phyloP scores from a whole-genome alignment of 1,284 basidiomycete genomes.

The Jaminaea rosea region DNA sequence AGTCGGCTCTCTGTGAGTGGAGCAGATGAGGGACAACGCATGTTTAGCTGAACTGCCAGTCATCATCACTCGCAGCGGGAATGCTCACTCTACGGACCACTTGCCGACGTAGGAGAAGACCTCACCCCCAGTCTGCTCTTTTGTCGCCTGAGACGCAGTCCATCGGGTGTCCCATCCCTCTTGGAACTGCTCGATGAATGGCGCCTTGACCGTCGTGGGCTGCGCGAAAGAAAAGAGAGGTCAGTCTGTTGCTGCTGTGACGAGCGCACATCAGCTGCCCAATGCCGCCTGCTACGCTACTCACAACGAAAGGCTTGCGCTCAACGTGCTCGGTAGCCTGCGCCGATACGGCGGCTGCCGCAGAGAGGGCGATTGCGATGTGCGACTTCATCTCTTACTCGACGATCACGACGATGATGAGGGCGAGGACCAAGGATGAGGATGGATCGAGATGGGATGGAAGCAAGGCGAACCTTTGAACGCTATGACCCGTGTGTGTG shows the following conservation, averaged over 20 bases:
- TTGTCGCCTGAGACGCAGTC: conserved; percentile 92
- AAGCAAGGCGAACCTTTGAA: too few relatives aligned
- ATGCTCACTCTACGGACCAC: conserved; percentile 94
- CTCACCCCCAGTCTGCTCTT: conserved; percentile 53
- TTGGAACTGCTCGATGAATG: conserved; percentile 95
- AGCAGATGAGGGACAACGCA: too few relatives aligned
- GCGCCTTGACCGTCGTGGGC: conserved; percentile 74
- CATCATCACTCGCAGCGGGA: too few relatives aligned
- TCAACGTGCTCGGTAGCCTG: conserved; percentile 2
- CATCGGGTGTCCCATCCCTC: conserved; percentile 82
- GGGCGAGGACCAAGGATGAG: too few relatives aligned
- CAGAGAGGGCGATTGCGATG: too few relatives aligned
- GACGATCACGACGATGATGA: too few relatives aligned
- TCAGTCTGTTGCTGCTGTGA: not conserved
- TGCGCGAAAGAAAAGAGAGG: not conserved
- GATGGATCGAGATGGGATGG: too few relatives aligned
- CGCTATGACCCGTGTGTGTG: too few relatives aligned
- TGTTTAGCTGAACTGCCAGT: too few relatives aligned
- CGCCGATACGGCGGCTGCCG: too few relatives aligned
- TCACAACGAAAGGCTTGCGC: conserved; percentile 1
- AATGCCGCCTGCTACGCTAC: not conserved
- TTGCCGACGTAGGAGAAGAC: conserved; percentile 87
- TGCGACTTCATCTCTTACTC: too few relatives aligned
- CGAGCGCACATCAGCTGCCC: not conserved
- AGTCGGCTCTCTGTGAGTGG: too few relatives aligned